Evolutionary conservation across 495 filamentous ascomycete genomes (phyloP).

Genomic region (Xylaria acuta): DNA sequence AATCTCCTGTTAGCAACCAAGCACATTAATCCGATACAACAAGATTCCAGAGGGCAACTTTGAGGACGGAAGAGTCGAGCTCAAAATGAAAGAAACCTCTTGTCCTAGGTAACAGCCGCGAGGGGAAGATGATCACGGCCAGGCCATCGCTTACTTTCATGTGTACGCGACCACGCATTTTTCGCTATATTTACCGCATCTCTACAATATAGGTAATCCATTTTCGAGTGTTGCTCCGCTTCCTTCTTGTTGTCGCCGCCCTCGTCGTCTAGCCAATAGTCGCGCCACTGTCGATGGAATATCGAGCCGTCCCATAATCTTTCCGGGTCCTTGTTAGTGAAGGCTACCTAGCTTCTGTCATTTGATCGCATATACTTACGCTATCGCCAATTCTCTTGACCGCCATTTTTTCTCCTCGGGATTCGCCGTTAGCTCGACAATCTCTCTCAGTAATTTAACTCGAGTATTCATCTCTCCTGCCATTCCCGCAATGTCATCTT

Average conservation of each 20-base stretch:
- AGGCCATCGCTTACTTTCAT: conserved; percentile 13
- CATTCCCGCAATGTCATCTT: neutral
- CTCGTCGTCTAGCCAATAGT: neutral
- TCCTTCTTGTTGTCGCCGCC: neutral
- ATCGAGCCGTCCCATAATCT: neutral
- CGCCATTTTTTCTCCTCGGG: neutral
- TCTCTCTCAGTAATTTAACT: neutral
- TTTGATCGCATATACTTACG: conserved; percentile 8
- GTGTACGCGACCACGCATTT: neutral
- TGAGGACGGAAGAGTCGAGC: neutral
- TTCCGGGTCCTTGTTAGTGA: neutral
- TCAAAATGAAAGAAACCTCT: neutral
- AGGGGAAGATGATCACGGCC: neutral
- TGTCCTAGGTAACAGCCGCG: neutral
- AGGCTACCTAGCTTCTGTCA: neutral
- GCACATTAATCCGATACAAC: neutral
- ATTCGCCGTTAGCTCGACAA: neutral
- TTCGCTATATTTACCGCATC: neutral
- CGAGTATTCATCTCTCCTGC: neutral
- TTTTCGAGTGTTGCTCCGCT: neutral
- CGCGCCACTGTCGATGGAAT: neutral
- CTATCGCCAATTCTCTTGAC: neutral
- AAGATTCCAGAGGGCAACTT: neutral
- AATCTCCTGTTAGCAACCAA: neutral
- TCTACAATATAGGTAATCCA: neutral